These are phyloP conservation scores for Haemoproteus tartakovskyi DNA, from an alignment of 169 alveolate genomes.

Conservation along the genomic window DNA sequence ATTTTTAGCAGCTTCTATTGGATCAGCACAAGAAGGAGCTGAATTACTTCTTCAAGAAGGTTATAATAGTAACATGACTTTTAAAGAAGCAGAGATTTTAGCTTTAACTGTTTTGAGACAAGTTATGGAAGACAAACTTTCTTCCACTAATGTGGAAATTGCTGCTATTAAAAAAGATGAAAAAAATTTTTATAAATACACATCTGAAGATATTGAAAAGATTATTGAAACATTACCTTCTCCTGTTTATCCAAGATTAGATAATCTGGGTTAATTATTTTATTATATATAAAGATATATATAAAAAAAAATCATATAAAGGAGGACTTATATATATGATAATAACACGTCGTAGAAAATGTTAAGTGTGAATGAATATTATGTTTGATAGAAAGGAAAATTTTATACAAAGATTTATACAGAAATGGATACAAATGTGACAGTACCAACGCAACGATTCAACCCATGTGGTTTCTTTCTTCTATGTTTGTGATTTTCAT, in stretches of 20 bases:
- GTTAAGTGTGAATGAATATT: no score
- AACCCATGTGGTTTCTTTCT: no score
- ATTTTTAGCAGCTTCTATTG: conserved; percentile 96
- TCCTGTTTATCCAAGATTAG: conserved; percentile 62
- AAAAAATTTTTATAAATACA: conserved; percentile 70
- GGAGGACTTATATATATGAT: no score
- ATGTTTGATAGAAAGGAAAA: no score
- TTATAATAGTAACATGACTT: conserved; percentile 88
- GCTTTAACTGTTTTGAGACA: conserved; percentile 93
- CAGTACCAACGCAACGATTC: no score
- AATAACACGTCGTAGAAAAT: no score
- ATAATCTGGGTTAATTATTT: conserved; percentile 22
- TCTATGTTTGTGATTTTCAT: no score
- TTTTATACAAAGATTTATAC: no score
- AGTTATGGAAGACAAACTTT: conserved; percentile 97
- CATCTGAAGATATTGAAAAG: conserved; percentile 44
- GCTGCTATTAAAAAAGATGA: conserved; percentile 82
- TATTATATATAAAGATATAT: no score
- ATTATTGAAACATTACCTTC: conserved; percentile 60
- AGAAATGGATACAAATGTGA: no score
- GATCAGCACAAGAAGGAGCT: conserved; percentile 95
- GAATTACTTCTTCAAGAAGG: conserved; percentile 93
- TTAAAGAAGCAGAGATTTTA: conserved; percentile 93
- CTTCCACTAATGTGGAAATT: conserved; percentile 93
- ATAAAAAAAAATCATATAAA: no score